A percentile compares a stretch with the other conserved stretches of the same genome.
Evolutionary conservation across 495 filamentous ascomycete species (phyloP).

Genomic region (Penicillium lagena): DNA sequence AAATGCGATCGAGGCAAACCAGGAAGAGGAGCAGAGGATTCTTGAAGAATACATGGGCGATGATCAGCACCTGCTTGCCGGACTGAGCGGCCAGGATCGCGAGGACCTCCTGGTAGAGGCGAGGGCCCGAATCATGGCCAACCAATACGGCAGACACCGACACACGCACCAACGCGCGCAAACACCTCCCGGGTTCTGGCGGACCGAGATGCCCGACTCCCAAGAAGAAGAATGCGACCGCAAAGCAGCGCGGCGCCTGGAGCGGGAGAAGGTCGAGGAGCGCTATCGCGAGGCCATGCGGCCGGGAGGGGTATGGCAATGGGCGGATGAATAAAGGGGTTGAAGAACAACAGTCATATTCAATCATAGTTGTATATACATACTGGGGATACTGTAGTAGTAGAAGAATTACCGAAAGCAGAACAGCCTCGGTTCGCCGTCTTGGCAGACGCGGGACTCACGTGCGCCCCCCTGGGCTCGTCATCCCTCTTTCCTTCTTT

Average conservation of each 20-base stretch:
- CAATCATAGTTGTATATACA: too few species aligned
- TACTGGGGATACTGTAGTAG: too few species aligned
- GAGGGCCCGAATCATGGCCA: conserved; percentile 57
- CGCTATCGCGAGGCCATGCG: conserved; percentile 78
- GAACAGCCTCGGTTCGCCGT: conserved; percentile 17
- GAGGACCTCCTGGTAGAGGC: conserved; percentile 59
- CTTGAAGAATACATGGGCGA: conserved; percentile 65
- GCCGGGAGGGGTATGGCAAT: conserved; percentile 65
- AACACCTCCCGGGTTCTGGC: conserved; percentile 86
- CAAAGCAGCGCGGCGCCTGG: conserved; percentile 51
- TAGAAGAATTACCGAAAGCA: too few species aligned
- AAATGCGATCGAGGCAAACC: conserved; percentile 11
- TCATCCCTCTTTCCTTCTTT: conserved; percentile 2
- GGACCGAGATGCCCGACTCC: conserved; percentile 77
- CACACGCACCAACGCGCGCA: conserved; percentile 61
- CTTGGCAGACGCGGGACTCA: conserved; percentile 8
- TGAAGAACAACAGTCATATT: background rate
- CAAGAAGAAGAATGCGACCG: conserved; percentile 64
- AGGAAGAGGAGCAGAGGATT: conserved; percentile 46
- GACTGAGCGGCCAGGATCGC: conserved; percentile 45
- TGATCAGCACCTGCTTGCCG: conserved; percentile 29
- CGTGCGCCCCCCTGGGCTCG: conserved; percentile 9
- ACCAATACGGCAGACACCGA: conserved; percentile 68
- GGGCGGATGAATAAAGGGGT: conserved; percentile 62
- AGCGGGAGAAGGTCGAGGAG: conserved; percentile 59